These are phyloP conservation scores for Daedaleopsis sinensis DNA, from an alignment of 768 basidiomycete species.

Conservation along the genomic window DNA sequence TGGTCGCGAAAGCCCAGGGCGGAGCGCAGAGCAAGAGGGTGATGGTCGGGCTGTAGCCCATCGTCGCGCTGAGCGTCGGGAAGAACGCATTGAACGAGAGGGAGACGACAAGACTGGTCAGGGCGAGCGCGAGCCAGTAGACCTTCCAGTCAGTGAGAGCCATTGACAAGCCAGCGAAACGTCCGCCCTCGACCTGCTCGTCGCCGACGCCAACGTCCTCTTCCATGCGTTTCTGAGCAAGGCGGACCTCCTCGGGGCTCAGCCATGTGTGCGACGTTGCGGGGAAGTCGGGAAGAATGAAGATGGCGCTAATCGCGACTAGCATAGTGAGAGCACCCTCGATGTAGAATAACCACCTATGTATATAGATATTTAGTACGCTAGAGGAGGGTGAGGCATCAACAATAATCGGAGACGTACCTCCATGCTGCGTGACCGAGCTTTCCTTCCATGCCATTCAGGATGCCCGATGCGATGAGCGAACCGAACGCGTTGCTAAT, in stretches of 20 bases:
- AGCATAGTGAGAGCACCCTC: constrained; percentile 63
- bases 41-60: constrained; percentile 66
- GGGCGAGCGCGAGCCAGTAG: constrained; percentile 74
- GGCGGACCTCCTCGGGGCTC: constrained; percentile 53
- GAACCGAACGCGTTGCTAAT: constrained; percentile 85
- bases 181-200: constrained; percentile 44
- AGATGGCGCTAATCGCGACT: constrained; percentile 55
- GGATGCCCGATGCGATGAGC: constrained; percentile 75
- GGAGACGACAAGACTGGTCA: constrained; percentile 62
- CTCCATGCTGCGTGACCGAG: constrained; percentile 75
- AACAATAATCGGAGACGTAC: constrained; percentile 37
- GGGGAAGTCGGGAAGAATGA: constrained; percentile 78
- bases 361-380: not conserved
- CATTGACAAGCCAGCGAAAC: constrained; percentile 50
- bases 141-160: constrained; percentile 82
- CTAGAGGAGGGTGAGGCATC: constrained; percentile 2
- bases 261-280: constrained; percentile 62
- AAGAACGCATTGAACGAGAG: constrained; percentile 82
- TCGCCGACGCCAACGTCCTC: constrained; percentile 65
- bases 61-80: constrained; percentile 72
- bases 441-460: constrained; percentile 70
- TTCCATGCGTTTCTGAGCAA: constrained; percentile 61
- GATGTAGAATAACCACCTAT: constrained; percentile 74
- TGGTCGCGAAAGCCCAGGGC: constrained; percentile 68
- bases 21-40: constrained; percentile 79